These are phyloP conservation scores for Haplosporangium sp. DNA, from an alignment of 371 early-diverging fungal species.

Conservation along the genomic window DNA sequence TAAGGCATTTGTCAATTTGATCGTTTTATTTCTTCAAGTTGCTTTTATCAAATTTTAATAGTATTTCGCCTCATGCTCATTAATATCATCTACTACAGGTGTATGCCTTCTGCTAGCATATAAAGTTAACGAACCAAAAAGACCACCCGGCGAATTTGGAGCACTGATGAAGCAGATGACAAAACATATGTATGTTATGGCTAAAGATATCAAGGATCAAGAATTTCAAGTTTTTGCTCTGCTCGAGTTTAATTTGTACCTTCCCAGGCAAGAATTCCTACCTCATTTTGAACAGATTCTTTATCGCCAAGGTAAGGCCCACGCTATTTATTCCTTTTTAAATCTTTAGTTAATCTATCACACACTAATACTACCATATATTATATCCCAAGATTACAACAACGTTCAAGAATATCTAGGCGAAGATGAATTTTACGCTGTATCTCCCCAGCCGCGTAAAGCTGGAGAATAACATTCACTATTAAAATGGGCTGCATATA, in stretches of 20 bases:
- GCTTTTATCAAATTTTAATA: conserved; percentile 5
- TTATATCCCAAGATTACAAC: conserved; percentile 53
- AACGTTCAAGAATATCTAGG: conserved; percentile 68
- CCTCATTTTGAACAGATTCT: conserved; percentile 91
- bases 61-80: conserved; percentile 40
- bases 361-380: not conserved
- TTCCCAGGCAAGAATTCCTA: conserved; percentile 83
- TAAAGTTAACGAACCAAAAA: conserved; percentile 91
- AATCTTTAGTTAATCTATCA: no score
- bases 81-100: conserved; percentile 62
- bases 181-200: conserved; percentile 76
- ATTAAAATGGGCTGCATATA: not conserved
- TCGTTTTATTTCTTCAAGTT: not conserved
- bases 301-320: conserved; percentile 47
- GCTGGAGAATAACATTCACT: conserved; percentile 12
- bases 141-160: conserved; percentile 63
- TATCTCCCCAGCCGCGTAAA: conserved; percentile 25
- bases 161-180: conserved; percentile 64
- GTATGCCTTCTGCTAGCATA: conserved; percentile 83
- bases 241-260: conserved; percentile 87
- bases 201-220: conserved; percentile 83
- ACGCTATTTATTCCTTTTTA: no score
- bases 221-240: conserved; percentile 90
- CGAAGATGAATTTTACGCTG: conserved; percentile 58
- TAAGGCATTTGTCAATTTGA: conserved; percentile 37